Base-by-base conservation (phyloP, 768 basidiomycete genomes). In the Phaffia australis region DNA sequence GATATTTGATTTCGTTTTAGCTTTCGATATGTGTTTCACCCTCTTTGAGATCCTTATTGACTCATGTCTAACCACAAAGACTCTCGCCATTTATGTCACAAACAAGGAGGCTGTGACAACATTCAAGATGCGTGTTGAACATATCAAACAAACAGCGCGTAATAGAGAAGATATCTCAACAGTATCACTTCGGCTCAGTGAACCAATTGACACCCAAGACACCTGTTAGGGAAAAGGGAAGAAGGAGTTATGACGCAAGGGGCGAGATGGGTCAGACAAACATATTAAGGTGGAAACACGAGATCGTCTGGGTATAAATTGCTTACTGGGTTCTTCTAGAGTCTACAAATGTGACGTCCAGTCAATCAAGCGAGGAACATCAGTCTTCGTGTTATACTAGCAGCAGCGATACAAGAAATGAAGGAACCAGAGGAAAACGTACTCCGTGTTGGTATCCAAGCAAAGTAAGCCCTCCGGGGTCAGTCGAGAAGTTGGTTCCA, bases 401-500 rank as follows among this genome's bases (percentile, higher is more conserved):
- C 23, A 49, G 4, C 35, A 42, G 35, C 2, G 46, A 23, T 6
- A 49, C 47, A 9, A 49, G 16, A 61, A 19, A 61, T 19, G 9
- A 2, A 47, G 47, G 50, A 62, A 35, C 29, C 16, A n/a, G 60
- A n/a, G n/a, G n/a, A 50, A 25, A 21, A 63, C 61, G 49, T 32
- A 63, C 61, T 27, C 66, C 66, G 60, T 67, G 66, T 55, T 67
- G 66, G 48, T 67, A 67, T 1, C 66, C 65, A 60, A 56, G 54
- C 0, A 66, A 48, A 1, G 54, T 61, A 1, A 60, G 54, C 32
- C 65, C 66, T 62, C 66, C 63, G 47, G 59, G n/a, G 29, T 65
- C 64, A n/a, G 66, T 67, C 47, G 66, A 54, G 29, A 67, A 67
- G 60, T 67, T 62, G 48, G 66, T 67, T 56, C 66, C 66, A n/a